A percentile compares a stretch with the other conserved stretches of the same genome.
Evolutionary conservation across 495 filamentous ascomycete genomes (phyloP).

Genomic region (Oidiodendron maius): DNA sequence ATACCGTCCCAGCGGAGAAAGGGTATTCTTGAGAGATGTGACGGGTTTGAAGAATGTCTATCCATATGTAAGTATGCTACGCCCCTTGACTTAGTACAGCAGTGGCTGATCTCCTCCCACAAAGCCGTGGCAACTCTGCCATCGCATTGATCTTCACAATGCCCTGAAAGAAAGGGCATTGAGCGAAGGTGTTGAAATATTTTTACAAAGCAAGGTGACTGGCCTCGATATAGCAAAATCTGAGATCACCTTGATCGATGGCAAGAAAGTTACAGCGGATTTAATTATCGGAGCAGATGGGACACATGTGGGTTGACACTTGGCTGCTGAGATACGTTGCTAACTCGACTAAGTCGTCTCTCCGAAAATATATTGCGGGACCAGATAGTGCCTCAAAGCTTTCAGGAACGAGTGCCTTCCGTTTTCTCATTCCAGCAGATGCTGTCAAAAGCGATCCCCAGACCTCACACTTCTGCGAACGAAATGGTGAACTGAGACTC

Average conservation of each 20-base stretch:
- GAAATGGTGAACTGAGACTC: constrained; percentile 37
- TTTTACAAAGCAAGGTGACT: constrained; percentile 35
- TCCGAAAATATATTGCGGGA: constrained; percentile 26
- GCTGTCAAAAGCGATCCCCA: constrained; percentile 37
- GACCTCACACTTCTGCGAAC: constrained; percentile 37
- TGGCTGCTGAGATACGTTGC: too few relatives aligned
- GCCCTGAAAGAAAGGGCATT: constrained; percentile 35
- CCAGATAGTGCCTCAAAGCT: constrained; percentile 31
- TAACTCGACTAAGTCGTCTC: too few relatives aligned
- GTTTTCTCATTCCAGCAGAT: constrained; percentile 46
- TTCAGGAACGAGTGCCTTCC: constrained; percentile 51
- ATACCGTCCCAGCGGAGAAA: neutral
- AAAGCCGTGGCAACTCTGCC: constrained; percentile 45
- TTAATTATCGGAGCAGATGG: constrained; percentile 35
- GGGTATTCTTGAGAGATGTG: constrained; percentile 25
- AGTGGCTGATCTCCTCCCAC: too few relatives aligned
- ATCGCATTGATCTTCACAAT: constrained; percentile 39
- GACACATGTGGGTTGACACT: too few relatives aligned
- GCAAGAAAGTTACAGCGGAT: constrained; percentile 25
- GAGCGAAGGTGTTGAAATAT: constrained; percentile 27
- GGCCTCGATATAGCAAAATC: constrained; percentile 36
- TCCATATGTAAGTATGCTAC: too few relatives aligned
- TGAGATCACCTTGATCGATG: constrained; percentile 32
- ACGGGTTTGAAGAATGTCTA: constrained; percentile 26
- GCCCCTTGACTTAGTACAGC: too few relatives aligned